Evolutionary conservation across 805 yeast genomes (phyloP).

Genomic region (Candida jianshihensis): DNA sequence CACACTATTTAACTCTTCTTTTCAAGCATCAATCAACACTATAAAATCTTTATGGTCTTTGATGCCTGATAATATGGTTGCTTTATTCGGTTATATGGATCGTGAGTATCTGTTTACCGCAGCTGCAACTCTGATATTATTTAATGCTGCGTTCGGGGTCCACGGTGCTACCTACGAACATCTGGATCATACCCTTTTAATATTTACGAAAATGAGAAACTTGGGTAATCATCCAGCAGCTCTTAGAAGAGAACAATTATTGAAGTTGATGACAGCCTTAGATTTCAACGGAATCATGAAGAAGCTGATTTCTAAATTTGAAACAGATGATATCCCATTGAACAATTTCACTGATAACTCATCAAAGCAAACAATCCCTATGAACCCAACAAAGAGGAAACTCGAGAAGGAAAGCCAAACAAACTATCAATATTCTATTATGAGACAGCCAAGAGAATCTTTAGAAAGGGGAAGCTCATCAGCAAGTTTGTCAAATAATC

Average conservation of each 20-base stretch:
- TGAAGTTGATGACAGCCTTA: slow-evolving; percentile 55
- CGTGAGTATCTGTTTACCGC: slow-evolving; percentile 75
- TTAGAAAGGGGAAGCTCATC: not conserved
- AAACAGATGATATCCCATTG: slow-evolving; percentile 32
- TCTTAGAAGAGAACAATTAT: slow-evolving; percentile 60
- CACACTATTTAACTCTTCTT: slow-evolving; percentile 66
- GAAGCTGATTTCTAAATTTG: slow-evolving; percentile 49
- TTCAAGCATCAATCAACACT: slow-evolving; percentile 75
- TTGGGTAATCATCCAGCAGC: slow-evolving; percentile 80
- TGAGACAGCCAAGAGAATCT: not conserved
- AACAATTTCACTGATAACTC: not conserved
- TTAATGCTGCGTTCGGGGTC: slow-evolving; percentile 76
- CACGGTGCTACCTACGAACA: slow-evolving; percentile 69
- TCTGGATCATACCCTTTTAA: slow-evolving; percentile 61
- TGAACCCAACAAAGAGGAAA: not conserved
- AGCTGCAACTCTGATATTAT: slow-evolving; percentile 63
- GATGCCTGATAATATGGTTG: slow-evolving; percentile 74
- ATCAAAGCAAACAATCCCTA: not conserved
- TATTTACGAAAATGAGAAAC: slow-evolving; percentile 69
- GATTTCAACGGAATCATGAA: slow-evolving; percentile 64
- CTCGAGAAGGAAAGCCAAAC: not conserved
- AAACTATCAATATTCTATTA: not conserved
- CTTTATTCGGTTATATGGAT: slow-evolving; percentile 82
- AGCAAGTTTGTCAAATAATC: not conserved
- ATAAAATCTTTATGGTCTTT: slow-evolving; percentile 69